Evolutionary conservation across 768 basidiomycete genomes (phyloP).

Genomic region (Pleurotus platypus): DNA sequence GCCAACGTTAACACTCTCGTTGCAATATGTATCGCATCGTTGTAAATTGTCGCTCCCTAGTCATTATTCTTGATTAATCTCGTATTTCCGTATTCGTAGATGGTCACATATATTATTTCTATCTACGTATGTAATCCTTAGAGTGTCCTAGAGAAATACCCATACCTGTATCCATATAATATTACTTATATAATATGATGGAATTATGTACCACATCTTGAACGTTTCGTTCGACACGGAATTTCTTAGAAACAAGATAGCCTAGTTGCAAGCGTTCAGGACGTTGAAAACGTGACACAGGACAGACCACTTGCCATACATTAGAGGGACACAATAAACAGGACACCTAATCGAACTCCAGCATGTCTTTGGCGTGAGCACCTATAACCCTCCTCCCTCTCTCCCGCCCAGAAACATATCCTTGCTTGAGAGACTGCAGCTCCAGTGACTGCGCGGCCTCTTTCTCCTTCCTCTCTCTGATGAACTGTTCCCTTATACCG

Average conservation of each 20-base stretch:
- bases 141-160: neutral
- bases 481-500: slow-evolving; percentile 34
- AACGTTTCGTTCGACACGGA: no score
- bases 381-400: slow-evolving; percentile 4
- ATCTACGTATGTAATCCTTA: slow-evolving; percentile 5
- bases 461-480: slow-evolving; percentile 21
- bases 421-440: neutral
- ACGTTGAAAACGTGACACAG: no score
- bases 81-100: neutral
- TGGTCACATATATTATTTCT: neutral
- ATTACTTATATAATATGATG: slow-evolving; percentile 1
- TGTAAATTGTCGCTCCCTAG: no score
- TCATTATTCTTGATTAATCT: neutral
- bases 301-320: no score
- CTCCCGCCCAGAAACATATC: neutral
- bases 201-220: no score
- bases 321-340: no score
- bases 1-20: neutral
- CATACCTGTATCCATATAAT: neutral
- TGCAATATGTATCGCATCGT: slow-evolving; percentile 4
- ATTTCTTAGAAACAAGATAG: no score
- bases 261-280: no score
- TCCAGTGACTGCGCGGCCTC: neutral
- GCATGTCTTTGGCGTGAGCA: slow-evolving; percentile 6
- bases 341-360: slow-evolving; percentile 2